phyloP scores from a whole-genome alignment of 2,329 filamentous ascomycete genomes.

The Teratosphaeria viscida region DNA sequence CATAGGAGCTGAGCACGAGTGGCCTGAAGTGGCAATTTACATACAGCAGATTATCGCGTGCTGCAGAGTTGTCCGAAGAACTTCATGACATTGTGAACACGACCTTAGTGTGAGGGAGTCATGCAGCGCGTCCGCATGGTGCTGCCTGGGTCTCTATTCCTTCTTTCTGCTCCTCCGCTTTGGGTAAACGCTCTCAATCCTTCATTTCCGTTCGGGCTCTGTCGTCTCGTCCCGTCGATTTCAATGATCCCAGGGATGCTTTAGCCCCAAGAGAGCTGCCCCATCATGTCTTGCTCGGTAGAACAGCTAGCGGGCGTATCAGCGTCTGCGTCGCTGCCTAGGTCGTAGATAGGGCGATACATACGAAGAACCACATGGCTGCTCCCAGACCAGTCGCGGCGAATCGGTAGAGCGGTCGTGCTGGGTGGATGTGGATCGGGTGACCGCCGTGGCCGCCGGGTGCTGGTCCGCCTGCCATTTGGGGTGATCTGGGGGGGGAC shows the following conservation, averaged over 20 bases:
- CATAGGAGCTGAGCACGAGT: no score
- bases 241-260: conserved; percentile 94
- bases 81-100: no score
- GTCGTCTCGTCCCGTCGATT: neutral
- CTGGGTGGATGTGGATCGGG: conserved; percentile 49
- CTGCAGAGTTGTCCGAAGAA: no score
- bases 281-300: conserved; percentile 96
- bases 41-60: no score
- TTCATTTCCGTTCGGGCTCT: neutral
- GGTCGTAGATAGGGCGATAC: neutral
- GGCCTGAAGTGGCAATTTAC: no score
- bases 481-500: neutral
- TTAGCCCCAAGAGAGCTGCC: conserved; percentile 81
- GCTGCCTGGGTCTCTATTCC: no score
- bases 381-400: conserved; percentile 79
- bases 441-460: conserved; percentile 35
- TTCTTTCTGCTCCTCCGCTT: no score
- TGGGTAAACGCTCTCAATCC: neutral
- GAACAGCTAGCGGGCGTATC: conserved; percentile 55
- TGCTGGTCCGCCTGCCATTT: conserved; percentile 14
- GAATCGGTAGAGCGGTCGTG: conserved; percentile 67
- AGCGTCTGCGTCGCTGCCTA: neutral
- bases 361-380: conserved; percentile 98
- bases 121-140: no score
- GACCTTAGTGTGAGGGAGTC: no score